phyloP scores from a whole-genome alignment of 2,329 filamentous ascomycete genomes.

The Piedraia hortae region DNA sequence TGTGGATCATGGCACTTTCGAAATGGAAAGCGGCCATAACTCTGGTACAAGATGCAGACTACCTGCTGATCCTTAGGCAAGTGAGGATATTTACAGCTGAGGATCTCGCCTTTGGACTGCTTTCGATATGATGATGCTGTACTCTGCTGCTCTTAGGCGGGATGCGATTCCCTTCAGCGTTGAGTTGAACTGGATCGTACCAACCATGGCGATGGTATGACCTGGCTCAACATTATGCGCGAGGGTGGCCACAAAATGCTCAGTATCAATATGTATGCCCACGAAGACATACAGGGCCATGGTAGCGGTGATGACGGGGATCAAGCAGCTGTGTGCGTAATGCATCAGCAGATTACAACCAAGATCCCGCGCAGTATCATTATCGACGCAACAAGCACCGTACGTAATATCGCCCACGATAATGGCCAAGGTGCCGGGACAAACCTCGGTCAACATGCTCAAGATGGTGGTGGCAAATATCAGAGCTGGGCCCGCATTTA shows the following conservation, averaged over 20 bases:
- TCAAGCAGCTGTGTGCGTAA: conserved; percentile 89
- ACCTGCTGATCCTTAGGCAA: conserved; percentile 29
- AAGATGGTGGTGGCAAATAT: conserved; percentile 94
- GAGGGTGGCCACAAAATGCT: conserved; percentile 62
- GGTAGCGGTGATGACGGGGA: conserved; percentile 88
- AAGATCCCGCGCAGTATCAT: conserved; percentile 81
- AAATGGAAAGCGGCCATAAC: conserved; percentile 86
- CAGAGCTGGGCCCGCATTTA: no score
- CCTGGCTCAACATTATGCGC: conserved; percentile 65
- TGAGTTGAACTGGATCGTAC: conserved; percentile 96
- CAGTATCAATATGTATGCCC: conserved; percentile 81
- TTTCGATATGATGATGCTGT: conserved; percentile 66
- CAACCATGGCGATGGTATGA: conserved; percentile 75
- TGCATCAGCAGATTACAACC: conserved; percentile 88
- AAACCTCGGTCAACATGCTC: conserved; percentile 86
- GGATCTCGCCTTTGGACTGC: conserved; percentile 77
- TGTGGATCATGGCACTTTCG: conserved; percentile 97
- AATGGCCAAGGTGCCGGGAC: conserved; percentile 65
- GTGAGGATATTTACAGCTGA: conserved; percentile 82
- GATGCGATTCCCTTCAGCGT: conserved; percentile 68
- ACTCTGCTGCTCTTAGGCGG: conserved; percentile 57
- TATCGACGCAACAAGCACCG: conserved; percentile 93
- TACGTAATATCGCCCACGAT: conserved; percentile 99
- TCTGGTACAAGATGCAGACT: conserved; percentile 65
- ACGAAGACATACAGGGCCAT: conserved; percentile 96